Evolutionary conservation across 2,329 filamentous ascomycete species (phyloP).

Genomic region (Aspergillus eucalypticola): DNA sequence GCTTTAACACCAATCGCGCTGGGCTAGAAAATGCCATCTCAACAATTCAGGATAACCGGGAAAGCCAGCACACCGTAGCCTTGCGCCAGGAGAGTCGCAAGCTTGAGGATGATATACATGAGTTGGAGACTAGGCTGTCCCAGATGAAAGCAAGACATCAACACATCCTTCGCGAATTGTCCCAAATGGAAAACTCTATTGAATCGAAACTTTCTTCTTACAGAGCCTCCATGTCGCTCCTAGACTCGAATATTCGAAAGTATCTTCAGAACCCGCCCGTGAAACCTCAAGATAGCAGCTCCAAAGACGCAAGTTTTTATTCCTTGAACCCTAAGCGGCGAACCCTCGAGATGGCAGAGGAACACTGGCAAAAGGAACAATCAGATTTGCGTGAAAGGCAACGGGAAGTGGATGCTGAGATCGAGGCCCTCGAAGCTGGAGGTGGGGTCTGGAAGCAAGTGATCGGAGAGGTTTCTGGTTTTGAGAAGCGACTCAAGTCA

Average conservation of each 20-base stretch:
- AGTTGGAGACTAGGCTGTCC: slow-evolving; percentile 57
- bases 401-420: slow-evolving; percentile 53
- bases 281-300: slow-evolving; percentile 35
- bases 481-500: slow-evolving; percentile 44
- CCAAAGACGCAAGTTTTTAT: slow-evolving; percentile 47
- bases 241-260: slow-evolving; percentile 55
- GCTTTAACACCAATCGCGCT: slow-evolving; percentile 52
- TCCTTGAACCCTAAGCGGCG: slow-evolving; percentile 57
- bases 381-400: slow-evolving; percentile 47
- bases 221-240: slow-evolving; percentile 54
- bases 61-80: slow-evolving; percentile 45
- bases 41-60: slow-evolving; percentile 49
- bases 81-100: slow-evolving; percentile 53
- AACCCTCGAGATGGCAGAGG: slow-evolving; percentile 61
- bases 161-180: slow-evolving; percentile 54
- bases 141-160: slow-evolving; percentile 58
- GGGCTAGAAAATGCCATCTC: slow-evolving; percentile 55
- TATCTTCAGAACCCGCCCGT: slow-evolving; percentile 55
- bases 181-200: slow-evolving; percentile 57
- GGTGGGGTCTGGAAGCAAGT: slow-evolving; percentile 60
- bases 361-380: slow-evolving; percentile 57
- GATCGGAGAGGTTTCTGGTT: slow-evolving; percentile 52
- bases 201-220: slow-evolving; percentile 62
- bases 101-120: slow-evolving; percentile 58
- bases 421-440: slow-evolving; percentile 59